Conservation (phyloP, 805 yeast genomes). For the Pichia thaimueangensis region DNA sequence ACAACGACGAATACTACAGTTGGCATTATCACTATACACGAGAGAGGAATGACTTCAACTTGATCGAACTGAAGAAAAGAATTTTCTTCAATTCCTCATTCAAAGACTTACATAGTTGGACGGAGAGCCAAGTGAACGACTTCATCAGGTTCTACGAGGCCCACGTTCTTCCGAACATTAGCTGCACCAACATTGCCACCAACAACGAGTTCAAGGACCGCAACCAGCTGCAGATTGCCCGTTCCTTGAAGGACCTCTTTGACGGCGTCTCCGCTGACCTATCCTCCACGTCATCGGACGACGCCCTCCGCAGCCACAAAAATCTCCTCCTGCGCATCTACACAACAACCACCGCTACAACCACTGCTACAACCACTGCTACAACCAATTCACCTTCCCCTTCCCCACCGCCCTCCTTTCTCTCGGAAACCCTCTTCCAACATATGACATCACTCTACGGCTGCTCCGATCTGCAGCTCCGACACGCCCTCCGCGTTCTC, state of each 20-base stretch:
- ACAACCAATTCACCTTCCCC: no score
- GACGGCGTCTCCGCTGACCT: not conserved
- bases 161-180: slow-evolving; percentile 1
- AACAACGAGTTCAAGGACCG: slow-evolving; percentile 1
- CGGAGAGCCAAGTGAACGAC: slow-evolving; percentile 35
- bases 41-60: not conserved
- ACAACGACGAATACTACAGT: slow-evolving; percentile 14
- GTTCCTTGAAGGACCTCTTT: slow-evolving; percentile 6
- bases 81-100: slow-evolving; percentile 24
- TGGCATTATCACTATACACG: slow-evolving; percentile 26
- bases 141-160: slow-evolving; percentile 42
- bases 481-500: not conserved
- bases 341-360: not conserved
- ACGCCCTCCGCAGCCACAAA: not conserved
- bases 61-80: slow-evolving; percentile 15
- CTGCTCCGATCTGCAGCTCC: not conserved
- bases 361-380: not conserved
- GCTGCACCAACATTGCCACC: slow-evolving; percentile 3
- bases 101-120: slow-evolving; percentile 40
- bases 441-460: not conserved
- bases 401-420: not conserved
- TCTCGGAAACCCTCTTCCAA: not conserved
- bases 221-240: slow-evolving; percentile 2
- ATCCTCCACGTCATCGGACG: not conserved
- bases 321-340: not conserved